phyloP scores from a whole-genome alignment of 164 flowering plant species.

The Hamamelis virginiana region DNA sequence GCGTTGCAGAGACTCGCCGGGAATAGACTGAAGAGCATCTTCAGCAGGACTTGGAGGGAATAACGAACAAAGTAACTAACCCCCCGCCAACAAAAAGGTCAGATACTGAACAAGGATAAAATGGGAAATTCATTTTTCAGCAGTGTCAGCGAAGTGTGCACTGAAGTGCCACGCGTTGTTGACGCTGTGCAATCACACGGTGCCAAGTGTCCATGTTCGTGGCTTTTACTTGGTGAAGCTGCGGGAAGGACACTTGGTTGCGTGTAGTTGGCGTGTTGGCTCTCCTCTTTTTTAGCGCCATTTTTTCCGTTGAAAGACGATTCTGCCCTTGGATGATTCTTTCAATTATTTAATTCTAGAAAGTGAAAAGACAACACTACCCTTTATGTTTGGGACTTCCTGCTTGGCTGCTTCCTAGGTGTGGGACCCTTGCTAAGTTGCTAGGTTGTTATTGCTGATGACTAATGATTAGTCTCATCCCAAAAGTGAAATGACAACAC shows the following conservation, averaged over 20 bases:
- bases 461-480: neutral
- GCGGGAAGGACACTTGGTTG: neutral
- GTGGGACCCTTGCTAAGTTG: no score
- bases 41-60: conserved; percentile 66
- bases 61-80: conserved; percentile 34
- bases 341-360: no score
- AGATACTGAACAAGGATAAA: neutral
- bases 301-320: neutral
- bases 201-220: neutral
- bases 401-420: no score
- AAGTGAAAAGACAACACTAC: neutral
- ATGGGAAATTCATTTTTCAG: neutral
- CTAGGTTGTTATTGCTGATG: neutral
- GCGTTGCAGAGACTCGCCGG: conserved; percentile 64
- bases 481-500: neutral
- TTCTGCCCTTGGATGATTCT: neutral
- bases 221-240: neutral
- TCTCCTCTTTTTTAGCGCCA: neutral
- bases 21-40: conserved; percentile 59
- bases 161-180: neutral
- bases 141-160: no score
- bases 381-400: no score
- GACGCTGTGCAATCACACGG: neutral
- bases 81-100: conserved; percentile 41
- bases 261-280: neutral